phyloP scores from a whole-genome alignment of 495 filamentous ascomycete species.

The Penicillium cataractarum region DNA sequence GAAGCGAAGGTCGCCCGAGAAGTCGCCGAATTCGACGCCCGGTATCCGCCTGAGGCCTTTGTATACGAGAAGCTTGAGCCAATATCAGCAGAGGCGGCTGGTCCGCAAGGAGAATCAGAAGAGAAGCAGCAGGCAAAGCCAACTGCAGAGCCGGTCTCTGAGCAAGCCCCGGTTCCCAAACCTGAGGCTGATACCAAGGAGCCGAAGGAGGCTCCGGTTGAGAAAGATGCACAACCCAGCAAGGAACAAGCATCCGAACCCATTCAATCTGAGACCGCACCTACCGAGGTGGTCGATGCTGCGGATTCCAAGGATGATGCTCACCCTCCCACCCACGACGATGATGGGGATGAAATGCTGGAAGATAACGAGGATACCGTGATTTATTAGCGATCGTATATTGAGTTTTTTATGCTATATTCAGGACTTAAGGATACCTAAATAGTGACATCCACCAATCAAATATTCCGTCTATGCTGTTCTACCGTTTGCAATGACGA shows the following conservation, averaged over 20 bases:
- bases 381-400: constrained; percentile 64
- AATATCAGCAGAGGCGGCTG: constrained; percentile 15
- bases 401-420: neutral
- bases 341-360: constrained; percentile 71
- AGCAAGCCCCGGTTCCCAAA: constrained; percentile 22
- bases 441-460: neutral
- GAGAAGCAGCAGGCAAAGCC: constrained; percentile 1
- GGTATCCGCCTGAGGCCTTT: constrained; percentile 32
- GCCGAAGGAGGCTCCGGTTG: constrained; percentile 27
- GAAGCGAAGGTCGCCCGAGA: constrained; percentile 56
- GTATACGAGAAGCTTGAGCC: constrained; percentile 13
- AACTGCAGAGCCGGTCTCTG: constrained; percentile 2
- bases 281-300: constrained; percentile 23
- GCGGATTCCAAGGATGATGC: constrained; percentile 26
- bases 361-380: constrained; percentile 84
- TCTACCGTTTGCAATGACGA: neutral
- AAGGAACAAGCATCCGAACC: constrained; percentile 27
- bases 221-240: constrained; percentile 34
- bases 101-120: neutral
- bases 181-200: constrained; percentile 26
- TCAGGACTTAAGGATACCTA: neutral
- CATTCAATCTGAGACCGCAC: constrained; percentile 16
- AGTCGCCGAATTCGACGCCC: constrained; percentile 51
- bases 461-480: neutral
- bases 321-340: constrained; percentile 34